phyloP scores from a whole-genome alignment of 2,329 filamentous ascomycete genomes.

The Fusarium musae region DNA sequence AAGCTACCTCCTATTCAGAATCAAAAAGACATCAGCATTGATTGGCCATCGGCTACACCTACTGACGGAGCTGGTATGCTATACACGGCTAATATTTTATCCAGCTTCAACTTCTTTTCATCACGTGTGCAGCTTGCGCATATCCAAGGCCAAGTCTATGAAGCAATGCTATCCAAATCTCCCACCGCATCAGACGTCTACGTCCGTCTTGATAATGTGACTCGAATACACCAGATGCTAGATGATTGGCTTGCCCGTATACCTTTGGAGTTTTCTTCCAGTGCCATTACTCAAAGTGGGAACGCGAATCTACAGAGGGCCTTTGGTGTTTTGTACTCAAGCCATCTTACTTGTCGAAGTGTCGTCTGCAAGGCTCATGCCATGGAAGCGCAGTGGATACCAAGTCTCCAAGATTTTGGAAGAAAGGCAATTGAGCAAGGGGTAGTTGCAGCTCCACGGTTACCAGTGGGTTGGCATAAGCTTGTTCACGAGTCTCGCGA shows the following conservation, averaged over 20 bases:
- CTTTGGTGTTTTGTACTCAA: conserved; percentile 17
- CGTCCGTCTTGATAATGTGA: not conserved
- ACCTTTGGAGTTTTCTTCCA: not conserved
- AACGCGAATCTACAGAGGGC: not conserved
- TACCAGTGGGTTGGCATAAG: conserved; percentile 6
- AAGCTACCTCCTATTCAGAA: conserved; percentile 11
- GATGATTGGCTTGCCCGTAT: conserved; percentile 10
- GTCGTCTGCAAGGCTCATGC: not conserved
- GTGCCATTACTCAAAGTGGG: not conserved
- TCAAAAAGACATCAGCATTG: conserved; percentile 1
- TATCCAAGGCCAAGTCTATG: conserved; percentile 28
- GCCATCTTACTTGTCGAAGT: not conserved
- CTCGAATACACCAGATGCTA: not conserved
- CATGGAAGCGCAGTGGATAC: not conserved
- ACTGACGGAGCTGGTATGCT: not conserved
- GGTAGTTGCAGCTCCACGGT: not conserved
- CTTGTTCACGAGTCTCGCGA: conserved; percentile 13
- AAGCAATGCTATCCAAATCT: not conserved
- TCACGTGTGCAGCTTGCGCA: conserved; percentile 16
- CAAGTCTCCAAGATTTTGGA: not conserved
- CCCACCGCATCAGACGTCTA: not conserved
- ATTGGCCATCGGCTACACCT: not conserved
- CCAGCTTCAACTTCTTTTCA: conserved; percentile 12
- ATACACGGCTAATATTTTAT: rapidly evolving
- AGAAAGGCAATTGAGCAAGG: not conserved